These are phyloP conservation scores for Astragalus glycyphyllos DNA, from an alignment of 306 rosid genomes.

Conservation along the genomic window DNA sequence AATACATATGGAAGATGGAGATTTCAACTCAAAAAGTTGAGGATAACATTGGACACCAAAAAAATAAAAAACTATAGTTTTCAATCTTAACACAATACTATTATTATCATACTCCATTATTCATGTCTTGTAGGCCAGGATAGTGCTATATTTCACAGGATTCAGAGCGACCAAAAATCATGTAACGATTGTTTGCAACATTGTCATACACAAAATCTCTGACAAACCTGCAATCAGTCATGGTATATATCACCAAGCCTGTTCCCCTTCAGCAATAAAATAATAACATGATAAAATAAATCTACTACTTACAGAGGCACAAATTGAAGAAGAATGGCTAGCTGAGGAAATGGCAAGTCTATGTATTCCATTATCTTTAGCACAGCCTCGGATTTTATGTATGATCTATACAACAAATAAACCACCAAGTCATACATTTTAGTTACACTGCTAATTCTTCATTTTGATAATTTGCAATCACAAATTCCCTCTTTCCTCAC, in stretches of 20 bases:
- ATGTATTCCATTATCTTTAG: slow-evolving; percentile 89
- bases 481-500: slow-evolving; percentile 12
- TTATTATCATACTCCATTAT: neutral
- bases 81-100: slow-evolving; percentile 10
- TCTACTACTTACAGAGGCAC: slow-evolving; percentile 78
- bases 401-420: slow-evolving; percentile 68
- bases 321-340: slow-evolving; percentile 65
- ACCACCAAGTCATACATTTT: slow-evolving; percentile 40
- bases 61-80: slow-evolving; percentile 22
- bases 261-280: slow-evolving; percentile 23
- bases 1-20: slow-evolving; percentile 5
- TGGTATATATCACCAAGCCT: slow-evolving; percentile 10
- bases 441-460: slow-evolving; percentile 24
- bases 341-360: slow-evolving; percentile 88
- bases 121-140: slow-evolving; percentile 1
- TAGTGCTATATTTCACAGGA: slow-evolving; percentile 72
- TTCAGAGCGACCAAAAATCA: slow-evolving; percentile 82
- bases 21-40: slow-evolving; percentile 38
- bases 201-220: slow-evolving; percentile 84
- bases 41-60: slow-evolving; percentile 15
- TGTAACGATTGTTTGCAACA: slow-evolving; percentile 91
- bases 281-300: neutral
- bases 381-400: slow-evolving; percentile 88
- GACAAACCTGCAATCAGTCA: slow-evolving; percentile 64
- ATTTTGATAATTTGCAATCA: slow-evolving; percentile 21